Evolutionary conservation across 2,329 filamentous ascomycete genomes (phyloP), one percentile per base, ranked within the genome.

Genomic region (Cladosporium oxysporum): DNA sequence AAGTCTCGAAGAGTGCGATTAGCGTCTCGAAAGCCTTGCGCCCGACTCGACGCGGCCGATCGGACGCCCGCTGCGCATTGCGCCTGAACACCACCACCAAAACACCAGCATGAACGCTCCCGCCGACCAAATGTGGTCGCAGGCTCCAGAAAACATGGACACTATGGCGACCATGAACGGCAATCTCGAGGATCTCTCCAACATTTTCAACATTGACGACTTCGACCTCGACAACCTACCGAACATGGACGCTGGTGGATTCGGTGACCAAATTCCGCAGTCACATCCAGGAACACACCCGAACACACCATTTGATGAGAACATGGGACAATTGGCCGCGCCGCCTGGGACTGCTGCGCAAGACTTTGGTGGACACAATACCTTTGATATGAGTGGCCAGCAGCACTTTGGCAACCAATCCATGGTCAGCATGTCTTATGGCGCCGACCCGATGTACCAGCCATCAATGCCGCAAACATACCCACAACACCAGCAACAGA

Each of bases 161-260:
- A 70, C 75, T 66, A 79, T 82, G 79, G 77, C 77, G 67, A 71
- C 76, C 44, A 72, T 77, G 67, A 66, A 63, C 37, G 69, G 64
- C 41, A 75, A 78, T 33, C 76, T 82, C 44, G 79, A 82, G 67
- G 79, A 82, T 66, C 78, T 82, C 63, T 76, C 74, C 66, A 79
- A 77, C 66, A 75, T 83, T 55, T 78, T 83, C 70, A 79, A 82
- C 60, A 76, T 78, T 52, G 74, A 73, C 50, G 74, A 77, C 62
- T 74, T 77, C 55, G 74, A 77, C 63, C 69, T 77, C 49, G 72
- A 72, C 62, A 69, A 68, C 60, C 69, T 76, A 35, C 58, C 70
- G 21, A 59, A 70, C 37, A 68, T 69, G 23, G 71, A 71, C 58
- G 59, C 41, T 14, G 59, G 33, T 62, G 47, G 64, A 21, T 74